phyloP scores from a whole-genome alignment of 495 filamentous ascomycete species.

The Penicillium herquei region DNA sequence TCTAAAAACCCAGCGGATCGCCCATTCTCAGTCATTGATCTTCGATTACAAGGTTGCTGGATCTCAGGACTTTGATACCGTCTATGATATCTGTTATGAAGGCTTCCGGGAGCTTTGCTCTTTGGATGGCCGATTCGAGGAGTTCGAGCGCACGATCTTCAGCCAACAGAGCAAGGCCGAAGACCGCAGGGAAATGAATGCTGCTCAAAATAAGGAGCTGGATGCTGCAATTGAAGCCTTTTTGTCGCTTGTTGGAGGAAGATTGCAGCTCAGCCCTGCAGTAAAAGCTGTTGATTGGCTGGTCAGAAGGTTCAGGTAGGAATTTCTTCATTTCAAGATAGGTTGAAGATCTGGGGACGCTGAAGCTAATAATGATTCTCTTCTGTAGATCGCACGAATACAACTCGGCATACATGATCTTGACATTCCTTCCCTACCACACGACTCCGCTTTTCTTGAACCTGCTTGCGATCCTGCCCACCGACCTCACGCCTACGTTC shows the following conservation, averaged over 20 bases:
- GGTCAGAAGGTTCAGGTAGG: conserved; percentile 83
- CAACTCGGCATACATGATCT: conserved; percentile 74
- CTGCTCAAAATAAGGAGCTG: conserved; percentile 74
- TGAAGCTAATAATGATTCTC: neutral
- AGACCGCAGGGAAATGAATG: conserved; percentile 81
- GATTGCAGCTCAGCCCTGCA: conserved; percentile 77
- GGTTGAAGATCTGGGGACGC: neutral
- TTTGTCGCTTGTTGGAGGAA: conserved; percentile 70
- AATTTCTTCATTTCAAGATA: too few species aligned
- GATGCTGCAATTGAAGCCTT: conserved; percentile 77
- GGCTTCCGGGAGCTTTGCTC: conserved; percentile 88
- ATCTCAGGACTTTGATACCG: conserved; percentile 80
- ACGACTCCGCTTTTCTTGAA: conserved; percentile 75
- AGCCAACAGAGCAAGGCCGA: conserved; percentile 85
- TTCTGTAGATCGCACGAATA: conserved; percentile 77
- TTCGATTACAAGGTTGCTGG: conserved; percentile 81
- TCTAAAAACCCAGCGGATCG: conserved; percentile 81
- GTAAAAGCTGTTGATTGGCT: conserved; percentile 94
- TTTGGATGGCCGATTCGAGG: conserved; percentile 71
- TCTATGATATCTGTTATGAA: conserved; percentile 82
- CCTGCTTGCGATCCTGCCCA: conserved; percentile 77
- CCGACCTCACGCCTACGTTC: conserved; percentile 68
- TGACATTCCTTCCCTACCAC: conserved; percentile 92
- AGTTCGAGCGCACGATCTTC: conserved; percentile 73
- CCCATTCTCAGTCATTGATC: conserved; percentile 88